Conservation (phyloP, 2,329 filamentous ascomycete species). For the Aspergillus persii region DNA sequence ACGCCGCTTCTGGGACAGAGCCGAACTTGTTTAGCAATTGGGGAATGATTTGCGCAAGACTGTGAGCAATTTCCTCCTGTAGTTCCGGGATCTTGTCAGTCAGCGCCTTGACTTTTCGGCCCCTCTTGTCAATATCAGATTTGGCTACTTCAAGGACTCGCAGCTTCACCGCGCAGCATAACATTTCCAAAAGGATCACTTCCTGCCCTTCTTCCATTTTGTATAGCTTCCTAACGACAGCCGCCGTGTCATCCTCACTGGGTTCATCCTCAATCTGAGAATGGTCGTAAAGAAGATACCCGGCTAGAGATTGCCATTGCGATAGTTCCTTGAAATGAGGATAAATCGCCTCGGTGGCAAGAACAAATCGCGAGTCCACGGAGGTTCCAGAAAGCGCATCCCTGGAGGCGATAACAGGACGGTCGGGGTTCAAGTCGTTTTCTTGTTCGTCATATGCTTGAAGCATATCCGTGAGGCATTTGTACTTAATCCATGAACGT, state of each 20-base stretch:
- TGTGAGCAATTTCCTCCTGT: slow-evolving; percentile 74
- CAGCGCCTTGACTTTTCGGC: slow-evolving; percentile 57
- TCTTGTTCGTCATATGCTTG: slow-evolving; percentile 73
- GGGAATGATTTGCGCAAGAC: slow-evolving; percentile 76
- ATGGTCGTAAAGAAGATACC: slow-evolving; percentile 91
- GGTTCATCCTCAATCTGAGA: slow-evolving; percentile 59
- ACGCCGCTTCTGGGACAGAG: slow-evolving; percentile 80
- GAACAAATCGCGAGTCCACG: slow-evolving; percentile 76
- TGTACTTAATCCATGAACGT: slow-evolving; percentile 84
- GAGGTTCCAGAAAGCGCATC: slow-evolving; percentile 58
- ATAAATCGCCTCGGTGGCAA: slow-evolving; percentile 82
- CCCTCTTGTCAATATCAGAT: slow-evolving; percentile 54
- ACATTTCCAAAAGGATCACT: slow-evolving; percentile 77
- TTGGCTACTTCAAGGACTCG: slow-evolving; percentile 67
- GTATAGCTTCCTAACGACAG: slow-evolving; percentile 67
- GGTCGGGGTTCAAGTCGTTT: slow-evolving; percentile 28
- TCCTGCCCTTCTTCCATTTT: slow-evolving; percentile 76
- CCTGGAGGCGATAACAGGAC: slow-evolving; percentile 22
- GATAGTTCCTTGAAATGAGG: slow-evolving; percentile 76
- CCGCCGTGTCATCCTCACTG: slow-evolving; percentile 59
- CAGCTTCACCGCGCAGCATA: slow-evolving; percentile 77
- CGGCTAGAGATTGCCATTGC: slow-evolving; percentile 84
- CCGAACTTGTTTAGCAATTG: slow-evolving; percentile 89
- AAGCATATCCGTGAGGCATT: slow-evolving; percentile 82
- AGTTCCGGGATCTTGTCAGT: slow-evolving; percentile 64